These are phyloP conservation scores for Cryoendolithus antarcticus DNA, from an alignment of 2,329 filamentous ascomycete species.

Conservation along the genomic window DNA sequence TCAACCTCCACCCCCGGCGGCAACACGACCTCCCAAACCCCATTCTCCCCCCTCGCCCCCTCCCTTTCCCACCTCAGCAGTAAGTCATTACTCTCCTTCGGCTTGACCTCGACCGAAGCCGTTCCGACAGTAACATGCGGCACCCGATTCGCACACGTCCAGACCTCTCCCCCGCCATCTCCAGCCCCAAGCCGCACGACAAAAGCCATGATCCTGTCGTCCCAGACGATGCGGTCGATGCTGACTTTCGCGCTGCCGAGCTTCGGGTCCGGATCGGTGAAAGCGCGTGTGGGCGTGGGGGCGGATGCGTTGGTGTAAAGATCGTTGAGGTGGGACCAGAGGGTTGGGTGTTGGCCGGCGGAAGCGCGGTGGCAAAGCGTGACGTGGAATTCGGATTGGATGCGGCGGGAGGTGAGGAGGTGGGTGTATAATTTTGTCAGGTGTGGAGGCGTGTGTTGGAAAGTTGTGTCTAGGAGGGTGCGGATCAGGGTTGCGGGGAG, in stretches of 20 bases:
- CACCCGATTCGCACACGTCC: slow-evolving; percentile 59
- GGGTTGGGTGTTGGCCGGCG: slow-evolving; percentile 46
- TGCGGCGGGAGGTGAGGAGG: slow-evolving; percentile 57
- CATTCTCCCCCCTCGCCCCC: slow-evolving; percentile 39
- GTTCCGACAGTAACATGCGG: slow-evolving; percentile 90
- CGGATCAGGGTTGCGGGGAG: slow-evolving; percentile 41
- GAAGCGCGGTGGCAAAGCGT: slow-evolving; percentile 76
- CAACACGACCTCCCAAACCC: slow-evolving; percentile 36
- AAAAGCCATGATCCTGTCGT: slow-evolving; percentile 80
- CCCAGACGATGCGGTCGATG: slow-evolving; percentile 62
- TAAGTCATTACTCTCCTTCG: slow-evolving; percentile 85
- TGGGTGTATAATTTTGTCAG: slow-evolving; percentile 60
- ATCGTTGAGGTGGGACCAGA: slow-evolving; percentile 65
- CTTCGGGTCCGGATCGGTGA: slow-evolving; percentile 32
- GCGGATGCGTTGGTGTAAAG: slow-evolving; percentile 35
- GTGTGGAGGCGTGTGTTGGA: slow-evolving; percentile 44
- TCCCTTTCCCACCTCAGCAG: slow-evolving; percentile 60
- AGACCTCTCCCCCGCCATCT: slow-evolving; percentile 42
- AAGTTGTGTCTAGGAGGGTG: slow-evolving; percentile 55
- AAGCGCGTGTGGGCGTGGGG: slow-evolving; percentile 25
- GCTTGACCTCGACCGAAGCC: slow-evolving; percentile 60
- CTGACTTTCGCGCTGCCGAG: slow-evolving; percentile 54
- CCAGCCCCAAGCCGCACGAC: slow-evolving; percentile 54
- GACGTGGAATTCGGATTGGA: slow-evolving; percentile 84
- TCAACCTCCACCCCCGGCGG: slow-evolving; percentile 29